Evolutionary conservation across 208 protist species (phyloP).

Genomic region (Herpetomonas samuelpessoai): DNA sequence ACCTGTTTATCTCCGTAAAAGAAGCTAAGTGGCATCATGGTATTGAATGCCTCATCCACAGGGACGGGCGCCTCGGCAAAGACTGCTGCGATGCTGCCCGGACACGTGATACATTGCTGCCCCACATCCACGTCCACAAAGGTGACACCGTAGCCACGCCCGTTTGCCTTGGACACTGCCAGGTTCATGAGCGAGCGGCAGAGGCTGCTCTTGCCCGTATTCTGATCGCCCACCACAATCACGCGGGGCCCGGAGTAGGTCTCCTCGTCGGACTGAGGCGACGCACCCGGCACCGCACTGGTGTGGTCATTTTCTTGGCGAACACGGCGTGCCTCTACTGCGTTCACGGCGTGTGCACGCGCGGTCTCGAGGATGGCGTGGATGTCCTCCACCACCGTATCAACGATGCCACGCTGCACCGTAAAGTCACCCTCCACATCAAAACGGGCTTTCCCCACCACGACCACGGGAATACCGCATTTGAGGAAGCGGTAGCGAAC

Average conservation of each 20-base stretch:
- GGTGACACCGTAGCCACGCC: conserved; percentile 36
- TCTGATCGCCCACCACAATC: conserved; percentile 67
- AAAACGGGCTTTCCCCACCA: conserved; percentile 16
- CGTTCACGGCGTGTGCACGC: conserved; percentile 17
- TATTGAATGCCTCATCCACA: conserved; percentile 68
- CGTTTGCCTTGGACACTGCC: conserved; percentile 20
- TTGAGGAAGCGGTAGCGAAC: conserved; percentile 41
- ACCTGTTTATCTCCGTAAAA: conserved; percentile 71
- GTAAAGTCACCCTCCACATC: conserved; percentile 52
- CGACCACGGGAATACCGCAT: conserved; percentile 37
- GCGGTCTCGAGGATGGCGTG: conserved; percentile 36
- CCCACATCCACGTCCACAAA: conserved; percentile 75
- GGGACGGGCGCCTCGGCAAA: conserved; percentile 63
- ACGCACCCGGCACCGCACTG: background rate
- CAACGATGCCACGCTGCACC: conserved; percentile 10
- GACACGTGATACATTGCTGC: conserved; percentile 66
- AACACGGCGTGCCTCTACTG: background rate
- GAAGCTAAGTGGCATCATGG: conserved; percentile 71
- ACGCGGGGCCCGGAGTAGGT: conserved; percentile 45
- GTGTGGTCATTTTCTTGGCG: background rate
- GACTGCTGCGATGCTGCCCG: conserved; percentile 60
- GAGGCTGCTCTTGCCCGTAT: conserved; percentile 64
- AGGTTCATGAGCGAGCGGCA: conserved; percentile 68
- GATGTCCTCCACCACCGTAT: conserved; percentile 25
- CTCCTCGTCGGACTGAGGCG: conserved; percentile 13